Base-by-base conservation (phyloP, 2,329 filamentous ascomycete species). In the Paecilomyces dactylethromorphus region DNA sequence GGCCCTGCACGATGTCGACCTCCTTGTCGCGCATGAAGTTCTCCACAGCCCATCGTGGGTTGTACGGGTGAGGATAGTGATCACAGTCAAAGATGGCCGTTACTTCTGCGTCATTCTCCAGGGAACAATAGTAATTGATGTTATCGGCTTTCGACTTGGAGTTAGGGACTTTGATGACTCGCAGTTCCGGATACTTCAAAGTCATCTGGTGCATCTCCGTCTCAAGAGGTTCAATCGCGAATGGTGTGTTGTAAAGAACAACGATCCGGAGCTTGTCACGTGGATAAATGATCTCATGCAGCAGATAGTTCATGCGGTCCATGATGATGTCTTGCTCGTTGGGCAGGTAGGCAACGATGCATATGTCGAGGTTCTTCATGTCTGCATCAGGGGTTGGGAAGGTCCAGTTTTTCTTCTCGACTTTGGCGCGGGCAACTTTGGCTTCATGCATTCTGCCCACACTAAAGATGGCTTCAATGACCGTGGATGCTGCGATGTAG, bases 141-240 rank as follows among this genome's bases (percentile, higher is more conserved):
- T 81, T 81, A 65, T 81, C 78, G 22, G 79, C 79, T 61, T 81
- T 81, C 0, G 78, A 81, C 10, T 73, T 80, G 5, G 78, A 81
- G 56, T 75, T 74, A 0, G 76, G 76, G 1, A 81, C 78, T 57
- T 80, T 80, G 69, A 79, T 75, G 21, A 80, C 73, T 57, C 75
- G 68, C 22, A 79, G 70, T 52, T 79, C 74, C 10, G 74, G 63
- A 59, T 78, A 74, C 45, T 69, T 70, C 6, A 68, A 59, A 2
- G 71, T 68, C 8, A 81, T 67, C 5, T 73, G 63, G 8, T 70
- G 67, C 24, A 81, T 65, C 60, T 79, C 69, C 7, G 69, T 75
- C 61, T 81, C 77, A 8, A 81, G 67, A 1, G 76, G 75, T n/a
- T 45, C 39, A 45, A 45, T 45, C 15, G 39, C n/a, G n/a, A n/a